Conservation (phyloP, 768 basidiomycete genomes). For the Astraeus odoratus region DNA sequence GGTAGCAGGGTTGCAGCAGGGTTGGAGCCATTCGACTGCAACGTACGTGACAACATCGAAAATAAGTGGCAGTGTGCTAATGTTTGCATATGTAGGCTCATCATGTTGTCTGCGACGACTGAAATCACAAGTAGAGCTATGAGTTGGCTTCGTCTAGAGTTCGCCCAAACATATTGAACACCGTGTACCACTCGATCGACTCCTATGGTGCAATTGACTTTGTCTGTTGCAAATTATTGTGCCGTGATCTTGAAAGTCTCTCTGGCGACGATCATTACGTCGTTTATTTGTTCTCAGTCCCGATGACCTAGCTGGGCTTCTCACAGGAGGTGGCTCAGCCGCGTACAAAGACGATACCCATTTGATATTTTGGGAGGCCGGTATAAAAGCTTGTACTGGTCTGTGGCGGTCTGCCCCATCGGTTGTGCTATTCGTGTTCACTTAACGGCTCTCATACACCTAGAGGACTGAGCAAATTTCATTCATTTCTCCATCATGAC, state of each 20-base stretch:
- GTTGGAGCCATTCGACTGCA: slow-evolving; percentile 37
- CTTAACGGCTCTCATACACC: not conserved
- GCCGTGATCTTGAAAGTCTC: no score
- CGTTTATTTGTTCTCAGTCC: no score
- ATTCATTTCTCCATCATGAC: not conserved
- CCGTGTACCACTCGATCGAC: not conserved
- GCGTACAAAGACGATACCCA: not conserved
- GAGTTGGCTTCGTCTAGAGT: not conserved
- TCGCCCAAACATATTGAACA: no score
- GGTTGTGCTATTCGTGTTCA: not conserved
- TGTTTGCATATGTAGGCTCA: slow-evolving; percentile 12
- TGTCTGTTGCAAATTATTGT: no score
- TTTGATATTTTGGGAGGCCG: not conserved
- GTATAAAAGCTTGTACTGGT: not conserved
- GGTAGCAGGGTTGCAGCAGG: slow-evolving; percentile 75
- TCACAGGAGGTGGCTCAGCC: not conserved
- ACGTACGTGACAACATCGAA: slow-evolving; percentile 17
- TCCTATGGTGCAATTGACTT: not conserved
- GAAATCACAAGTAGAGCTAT: not conserved
- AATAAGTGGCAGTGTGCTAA: not conserved
- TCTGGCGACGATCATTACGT: no score
- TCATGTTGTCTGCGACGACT: not conserved
- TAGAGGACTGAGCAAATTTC: not conserved
- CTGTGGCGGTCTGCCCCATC: not conserved
- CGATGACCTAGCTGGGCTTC: no score